Conservation (phyloP, 768 basidiomycete genomes). For the Leccinellum rugosiceps region DNA sequence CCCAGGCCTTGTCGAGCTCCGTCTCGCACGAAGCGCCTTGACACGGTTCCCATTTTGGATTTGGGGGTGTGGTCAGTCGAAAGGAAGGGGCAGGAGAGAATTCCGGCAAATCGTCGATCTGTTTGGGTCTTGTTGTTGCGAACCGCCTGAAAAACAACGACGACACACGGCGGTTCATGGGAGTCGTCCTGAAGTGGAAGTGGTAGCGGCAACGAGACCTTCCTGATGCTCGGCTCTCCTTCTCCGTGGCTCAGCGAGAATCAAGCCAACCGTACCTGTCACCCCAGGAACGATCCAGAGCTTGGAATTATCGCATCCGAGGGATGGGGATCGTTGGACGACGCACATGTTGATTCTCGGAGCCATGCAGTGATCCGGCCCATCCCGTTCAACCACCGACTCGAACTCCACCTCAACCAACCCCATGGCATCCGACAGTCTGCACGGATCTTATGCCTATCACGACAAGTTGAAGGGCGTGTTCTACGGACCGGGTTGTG, state of each 20-base stretch:
- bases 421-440: slow-evolving; percentile 11
- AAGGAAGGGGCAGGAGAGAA: slow-evolving; percentile 30
- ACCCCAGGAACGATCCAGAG: too few species aligned
- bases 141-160: slow-evolving; percentile 1
- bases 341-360: slow-evolving; percentile 15
- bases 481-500: slow-evolving; percentile 57
- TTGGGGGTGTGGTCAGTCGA: slow-evolving; percentile 36
- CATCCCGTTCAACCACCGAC: background rate
- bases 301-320: slow-evolving; percentile 11
- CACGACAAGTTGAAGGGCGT: slow-evolving; percentile 60
- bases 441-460: slow-evolving; percentile 59
- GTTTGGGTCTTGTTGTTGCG: background rate
- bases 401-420: background rate
- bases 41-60: slow-evolving; percentile 43
- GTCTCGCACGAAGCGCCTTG: slow-evolving; percentile 31
- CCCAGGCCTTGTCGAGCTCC: slow-evolving; percentile 26
- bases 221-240: background rate
- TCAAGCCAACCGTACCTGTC: background rate
- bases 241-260: too few species aligned
- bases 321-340: slow-evolving; percentile 12
- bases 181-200: slow-evolving; percentile 11
- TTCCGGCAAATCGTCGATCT: slow-evolving; percentile 9
- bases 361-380: background rate
- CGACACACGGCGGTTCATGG: background rate
- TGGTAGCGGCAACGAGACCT: background rate